phyloP scores from a whole-genome alignment of 2,329 filamentous ascomycete genomes.

The Aspergillus quadricinctus region DNA sequence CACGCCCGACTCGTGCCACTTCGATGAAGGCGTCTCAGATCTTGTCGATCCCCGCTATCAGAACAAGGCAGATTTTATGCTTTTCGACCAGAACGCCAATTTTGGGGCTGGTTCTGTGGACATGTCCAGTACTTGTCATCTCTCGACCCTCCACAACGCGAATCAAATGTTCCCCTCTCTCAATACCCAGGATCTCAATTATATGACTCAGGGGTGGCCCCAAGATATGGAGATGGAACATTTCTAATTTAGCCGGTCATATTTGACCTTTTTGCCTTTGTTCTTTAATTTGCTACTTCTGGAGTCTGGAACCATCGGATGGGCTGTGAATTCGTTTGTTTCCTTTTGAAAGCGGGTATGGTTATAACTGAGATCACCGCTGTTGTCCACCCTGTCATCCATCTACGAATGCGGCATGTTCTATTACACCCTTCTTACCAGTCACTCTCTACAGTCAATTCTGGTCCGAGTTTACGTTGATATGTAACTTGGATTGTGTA shows the following conservation, averaged over 20 bases:
- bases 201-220: constrained; percentile 15
- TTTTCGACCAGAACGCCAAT: constrained; percentile 16
- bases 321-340: constrained; percentile 2
- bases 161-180: constrained; percentile 21
- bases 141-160: constrained; percentile 2
- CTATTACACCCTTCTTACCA: neutral
- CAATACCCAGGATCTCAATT: constrained; percentile 7
- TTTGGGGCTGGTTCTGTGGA: neutral
- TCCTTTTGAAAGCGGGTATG: constrained; percentile 4
- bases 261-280: neutral
- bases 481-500: neutral
- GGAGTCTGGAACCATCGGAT: constrained; percentile 5
- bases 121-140: constrained; percentile 3
- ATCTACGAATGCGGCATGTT: neutral
- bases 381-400: neutral
- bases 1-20: constrained; percentile 19
- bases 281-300: neutral
- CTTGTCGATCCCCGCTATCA: constrained; percentile 13
- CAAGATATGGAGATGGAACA: constrained; percentile 17
- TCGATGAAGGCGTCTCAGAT: constrained; percentile 21
- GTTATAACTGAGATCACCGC: neutral
- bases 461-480: neutral
- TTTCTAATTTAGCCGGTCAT: neutral
- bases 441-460: neutral
- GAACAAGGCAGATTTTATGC: constrained; percentile 20